These are phyloP conservation scores for Fusarium sp. DNA, from an alignment of 2,329 filamentous ascomycete species.

Conservation along the genomic window DNA sequence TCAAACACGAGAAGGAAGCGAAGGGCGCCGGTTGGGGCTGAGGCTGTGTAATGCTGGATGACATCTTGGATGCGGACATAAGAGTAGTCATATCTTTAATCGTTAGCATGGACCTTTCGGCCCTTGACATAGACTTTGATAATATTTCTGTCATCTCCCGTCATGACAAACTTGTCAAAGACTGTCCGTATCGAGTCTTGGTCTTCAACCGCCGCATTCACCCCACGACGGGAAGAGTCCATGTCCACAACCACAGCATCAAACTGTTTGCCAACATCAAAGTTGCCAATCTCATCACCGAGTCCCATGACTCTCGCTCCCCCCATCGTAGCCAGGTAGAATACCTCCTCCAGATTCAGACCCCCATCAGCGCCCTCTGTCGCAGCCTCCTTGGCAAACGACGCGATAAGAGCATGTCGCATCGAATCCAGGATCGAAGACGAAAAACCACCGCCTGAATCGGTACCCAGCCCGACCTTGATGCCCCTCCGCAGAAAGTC, in stretches of 20 bases:
- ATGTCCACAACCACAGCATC: constrained; percentile 64
- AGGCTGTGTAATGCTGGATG: constrained; percentile 21
- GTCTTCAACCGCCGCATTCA: constrained; percentile 64
- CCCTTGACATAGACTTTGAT: constrained; percentile 63
- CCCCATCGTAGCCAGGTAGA: constrained; percentile 68
- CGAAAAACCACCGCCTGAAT: constrained; percentile 70
- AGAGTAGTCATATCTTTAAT: not conserved
- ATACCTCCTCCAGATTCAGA: constrained; percentile 61
- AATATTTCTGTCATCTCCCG: constrained; percentile 71
- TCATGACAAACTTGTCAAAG: constrained; percentile 73
- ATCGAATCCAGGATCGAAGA: constrained; percentile 67
- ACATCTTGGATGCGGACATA: not conserved
- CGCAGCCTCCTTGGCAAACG: constrained; percentile 56
- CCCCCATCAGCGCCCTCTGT: constrained; percentile 54
- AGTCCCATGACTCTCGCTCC: constrained; percentile 67
- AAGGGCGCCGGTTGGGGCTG: constrained; percentile 26
- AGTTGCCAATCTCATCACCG: constrained; percentile 63
- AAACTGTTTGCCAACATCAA: constrained; percentile 68
- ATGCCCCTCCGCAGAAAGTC: constrained; percentile 65
- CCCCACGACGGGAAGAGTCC: constrained; percentile 44
- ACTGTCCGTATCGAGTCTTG: constrained; percentile 56
- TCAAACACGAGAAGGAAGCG: constrained; percentile 28
- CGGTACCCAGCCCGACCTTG: constrained; percentile 73
- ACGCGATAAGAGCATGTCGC: constrained; percentile 65
- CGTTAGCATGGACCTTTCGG: constrained; percentile 38